These are phyloP conservation scores for Inga leiocalycina DNA, from an alignment of 306 rosid species.

Conservation along the genomic window DNA sequence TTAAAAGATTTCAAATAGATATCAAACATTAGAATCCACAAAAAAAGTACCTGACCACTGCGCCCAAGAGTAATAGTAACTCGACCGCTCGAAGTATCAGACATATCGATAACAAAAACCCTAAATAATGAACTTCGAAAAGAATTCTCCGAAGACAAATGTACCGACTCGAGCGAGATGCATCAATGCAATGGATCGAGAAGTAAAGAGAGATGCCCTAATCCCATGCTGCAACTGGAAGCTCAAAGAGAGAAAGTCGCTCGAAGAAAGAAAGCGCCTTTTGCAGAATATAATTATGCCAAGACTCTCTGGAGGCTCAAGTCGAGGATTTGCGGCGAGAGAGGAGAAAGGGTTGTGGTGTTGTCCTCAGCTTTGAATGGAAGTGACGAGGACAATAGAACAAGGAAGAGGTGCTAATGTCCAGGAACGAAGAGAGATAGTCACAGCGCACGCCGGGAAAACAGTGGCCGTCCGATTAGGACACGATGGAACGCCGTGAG, in stretches of 20 bases:
- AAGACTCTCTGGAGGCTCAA: background rate
- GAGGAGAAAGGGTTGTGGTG: background rate
- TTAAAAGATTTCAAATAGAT: background rate
- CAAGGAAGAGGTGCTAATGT: constrained; percentile 1
- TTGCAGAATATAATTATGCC: background rate
- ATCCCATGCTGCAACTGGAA: constrained; percentile 26
- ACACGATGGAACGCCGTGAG: background rate
- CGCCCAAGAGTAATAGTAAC: constrained; percentile 94
- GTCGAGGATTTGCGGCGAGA: background rate
- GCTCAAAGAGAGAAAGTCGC: background rate
- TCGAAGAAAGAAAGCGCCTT: background rate
- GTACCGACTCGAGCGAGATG: constrained; percentile 6
- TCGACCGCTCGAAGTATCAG: constrained; percentile 67
- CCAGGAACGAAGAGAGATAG: background rate
- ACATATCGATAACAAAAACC: constrained; percentile 61
- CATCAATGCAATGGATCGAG: constrained; percentile 28
- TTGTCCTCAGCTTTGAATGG: constrained; percentile 28
- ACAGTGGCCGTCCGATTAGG: constrained; percentile 23
- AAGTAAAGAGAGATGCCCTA: constrained; percentile 34
- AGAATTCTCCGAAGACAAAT: constrained; percentile 14
- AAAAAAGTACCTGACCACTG: constrained; percentile 70
- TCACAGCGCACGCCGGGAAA: constrained; percentile 5
- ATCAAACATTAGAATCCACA: background rate
- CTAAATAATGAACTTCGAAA: constrained; percentile 43
- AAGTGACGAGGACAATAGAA: constrained; percentile 21